Evolutionary conservation across 345 rosid genomes (phyloP).

Genomic region (Cardiospermum halicacabum): DNA sequence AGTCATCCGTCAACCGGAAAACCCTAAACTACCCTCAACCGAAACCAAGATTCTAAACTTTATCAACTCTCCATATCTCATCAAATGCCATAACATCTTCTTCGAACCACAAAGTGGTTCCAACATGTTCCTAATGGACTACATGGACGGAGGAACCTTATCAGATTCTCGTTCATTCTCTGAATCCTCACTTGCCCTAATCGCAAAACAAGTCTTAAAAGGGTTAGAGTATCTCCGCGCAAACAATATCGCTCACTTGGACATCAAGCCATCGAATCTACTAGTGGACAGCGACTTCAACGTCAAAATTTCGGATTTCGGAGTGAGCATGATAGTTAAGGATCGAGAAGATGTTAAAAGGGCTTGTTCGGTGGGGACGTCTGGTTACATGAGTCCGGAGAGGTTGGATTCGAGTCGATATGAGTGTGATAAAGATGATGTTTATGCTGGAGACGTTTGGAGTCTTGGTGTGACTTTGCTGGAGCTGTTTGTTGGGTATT

Average conservation of each 20-base stretch:
- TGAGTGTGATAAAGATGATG: slow-evolving; percentile 3
- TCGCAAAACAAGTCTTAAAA: slow-evolving; percentile 11
- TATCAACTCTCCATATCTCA: background rate
- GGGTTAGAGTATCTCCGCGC: slow-evolving; percentile 14
- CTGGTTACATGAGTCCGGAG: slow-evolving; percentile 22
- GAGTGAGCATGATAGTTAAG: slow-evolving; percentile 13
- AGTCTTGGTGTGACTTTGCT: slow-evolving; percentile 21
- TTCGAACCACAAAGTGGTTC: slow-evolving; percentile 5
- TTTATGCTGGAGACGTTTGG: slow-evolving; percentile 17
- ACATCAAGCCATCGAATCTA: slow-evolving; percentile 20
- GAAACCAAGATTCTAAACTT: background rate
- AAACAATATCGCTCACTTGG: slow-evolving; percentile 12
- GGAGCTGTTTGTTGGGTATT: slow-evolving; percentile 25
- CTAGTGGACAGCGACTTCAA: slow-evolving; percentile 5
- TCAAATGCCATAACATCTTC: slow-evolving; percentile 4
- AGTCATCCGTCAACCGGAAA: background rate
- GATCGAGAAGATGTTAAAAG: too few relatives aligned
- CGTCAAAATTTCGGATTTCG: slow-evolving; percentile 20
- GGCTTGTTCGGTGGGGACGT: slow-evolving; percentile 12
- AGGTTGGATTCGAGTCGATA: slow-evolving; percentile 10
- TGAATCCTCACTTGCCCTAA: background rate
- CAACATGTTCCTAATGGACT: slow-evolving; percentile 15
- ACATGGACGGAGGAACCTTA: slow-evolving; percentile 20
- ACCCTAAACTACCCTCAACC: background rate
- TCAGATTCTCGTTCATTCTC: slow-evolving; percentile 12